phyloP scores from a whole-genome alignment of 805 yeast species.

The Metschnikowia cerradonensis region DNA sequence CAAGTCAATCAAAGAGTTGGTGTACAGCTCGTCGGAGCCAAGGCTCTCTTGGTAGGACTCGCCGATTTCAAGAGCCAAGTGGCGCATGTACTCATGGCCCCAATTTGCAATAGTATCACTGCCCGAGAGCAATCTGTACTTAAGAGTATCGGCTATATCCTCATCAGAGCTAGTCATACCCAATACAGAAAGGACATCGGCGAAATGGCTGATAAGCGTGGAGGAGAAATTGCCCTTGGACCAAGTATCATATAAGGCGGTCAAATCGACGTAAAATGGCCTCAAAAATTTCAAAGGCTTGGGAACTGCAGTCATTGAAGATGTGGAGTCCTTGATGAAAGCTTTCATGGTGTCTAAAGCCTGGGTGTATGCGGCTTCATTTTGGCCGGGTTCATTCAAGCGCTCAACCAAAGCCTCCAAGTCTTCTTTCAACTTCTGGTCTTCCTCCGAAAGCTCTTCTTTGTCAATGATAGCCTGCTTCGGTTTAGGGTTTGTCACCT shows the following conservation, averaged over 20 bases:
- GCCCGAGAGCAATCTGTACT: slow-evolving; percentile 65
- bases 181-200: slow-evolving; percentile 86
- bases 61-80: slow-evolving; percentile 92
- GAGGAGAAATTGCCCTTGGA: slow-evolving; percentile 21
- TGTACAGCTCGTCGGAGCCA: slow-evolving; percentile 33
- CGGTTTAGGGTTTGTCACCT: slow-evolving; percentile 21
- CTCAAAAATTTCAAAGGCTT: slow-evolving; percentile 94
- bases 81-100: slow-evolving; percentile 99
- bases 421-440: slow-evolving; percentile 79
- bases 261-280: slow-evolving; percentile 75
- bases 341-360: slow-evolving; percentile 70
- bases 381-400: slow-evolving; percentile 50
- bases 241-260: slow-evolving; percentile 68
- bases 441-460: slow-evolving; percentile 92
- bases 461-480: slow-evolving; percentile 39
- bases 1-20: slow-evolving; percentile 51
- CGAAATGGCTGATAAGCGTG: slow-evolving; percentile 53
- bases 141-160: slow-evolving; percentile 73
- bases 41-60: slow-evolving; percentile 62
- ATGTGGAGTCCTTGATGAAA: slow-evolving; percentile 85
- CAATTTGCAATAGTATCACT: slow-evolving; percentile 68
- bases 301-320: slow-evolving; percentile 99
- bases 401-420: slow-evolving; percentile 84
- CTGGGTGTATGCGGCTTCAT: slow-evolving; percentile 46
- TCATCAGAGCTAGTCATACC: slow-evolving; percentile 92